Percentiles rank a stretch among this genome's conserved stretches.
Evolutionary conservation across 257 asterid genomes (phyloP).

Genomic region (Fraxinus cuspidata): DNA sequence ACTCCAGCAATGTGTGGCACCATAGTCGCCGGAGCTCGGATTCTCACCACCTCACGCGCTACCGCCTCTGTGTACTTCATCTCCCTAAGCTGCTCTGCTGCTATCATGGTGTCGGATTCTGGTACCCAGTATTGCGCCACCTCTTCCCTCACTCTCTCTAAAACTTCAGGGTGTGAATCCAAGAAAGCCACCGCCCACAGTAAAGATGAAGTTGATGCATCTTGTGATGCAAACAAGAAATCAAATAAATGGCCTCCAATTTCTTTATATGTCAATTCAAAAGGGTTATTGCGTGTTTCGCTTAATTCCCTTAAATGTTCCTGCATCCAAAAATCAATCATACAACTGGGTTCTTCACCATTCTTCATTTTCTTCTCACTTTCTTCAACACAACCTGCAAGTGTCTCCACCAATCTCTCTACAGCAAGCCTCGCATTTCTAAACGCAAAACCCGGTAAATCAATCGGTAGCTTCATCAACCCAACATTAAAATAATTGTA

Average conservation of each 20-base stretch:
- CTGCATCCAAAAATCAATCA: conserved; percentile 87
- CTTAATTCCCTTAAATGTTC: conserved; percentile 45
- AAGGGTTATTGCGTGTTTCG: conserved; percentile 32
- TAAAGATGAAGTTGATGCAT: conserved; percentile 83
- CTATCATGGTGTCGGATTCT: conserved; percentile 40
- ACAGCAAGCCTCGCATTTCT: conserved; percentile 77
- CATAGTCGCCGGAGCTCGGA: conserved; percentile 88
- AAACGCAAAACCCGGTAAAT: conserved; percentile 89
- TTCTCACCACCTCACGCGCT: conserved; percentile 81
- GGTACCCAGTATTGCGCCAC: conserved; percentile 60
- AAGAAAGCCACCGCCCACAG: conserved; percentile 78
- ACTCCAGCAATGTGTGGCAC: conserved; percentile 92
- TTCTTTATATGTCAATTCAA: conserved; percentile 37
- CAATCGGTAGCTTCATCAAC: conserved; percentile 75
- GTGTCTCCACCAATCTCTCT: conserved; percentile 53
- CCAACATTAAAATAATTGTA: conserved; percentile 84
- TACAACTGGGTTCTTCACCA: conserved; percentile 69
- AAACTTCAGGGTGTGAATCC: conserved; percentile 60
- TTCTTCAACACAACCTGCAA: conserved; percentile 56
- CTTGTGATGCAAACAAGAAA: conserved; percentile 86
- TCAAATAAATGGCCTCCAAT: conserved; percentile 83
- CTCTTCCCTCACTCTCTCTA: conserved; percentile 57
- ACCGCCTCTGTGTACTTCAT: conserved; percentile 92
- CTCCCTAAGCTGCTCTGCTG: conserved; percentile 63
- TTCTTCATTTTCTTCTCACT: conserved; percentile 58